Percentiles rank a stretch among this genome's conserved stretches.
Evolutionary conservation across 257 asterid species (phyloP).

Genomic region (Gynochthodes officinalis): DNA sequence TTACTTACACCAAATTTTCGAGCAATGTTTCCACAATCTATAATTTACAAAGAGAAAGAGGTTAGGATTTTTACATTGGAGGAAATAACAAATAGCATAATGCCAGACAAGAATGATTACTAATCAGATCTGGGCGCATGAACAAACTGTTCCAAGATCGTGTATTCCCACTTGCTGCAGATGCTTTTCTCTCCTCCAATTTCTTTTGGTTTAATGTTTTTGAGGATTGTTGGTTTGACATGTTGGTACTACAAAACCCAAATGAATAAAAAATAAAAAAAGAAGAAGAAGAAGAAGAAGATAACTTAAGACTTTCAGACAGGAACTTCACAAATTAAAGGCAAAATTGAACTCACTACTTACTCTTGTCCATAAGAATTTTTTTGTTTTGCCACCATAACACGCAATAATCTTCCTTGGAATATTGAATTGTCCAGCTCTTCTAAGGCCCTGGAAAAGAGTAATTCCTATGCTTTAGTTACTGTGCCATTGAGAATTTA

Average conservation of each 20-base stretch:
- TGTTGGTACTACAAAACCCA: slow-evolving; percentile 36
- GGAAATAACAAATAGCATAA: not conserved
- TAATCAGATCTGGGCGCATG: slow-evolving; percentile 88
- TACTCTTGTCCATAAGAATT: slow-evolving; percentile 45
- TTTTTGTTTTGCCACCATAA: slow-evolving; percentile 79
- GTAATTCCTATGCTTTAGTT: not conserved
- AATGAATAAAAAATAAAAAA: not conserved
- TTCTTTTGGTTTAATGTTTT: slow-evolving; percentile 69
- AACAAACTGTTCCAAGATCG: slow-evolving; percentile 82
- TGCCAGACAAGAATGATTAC: not conserved
- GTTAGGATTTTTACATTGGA: slow-evolving; percentile 17
- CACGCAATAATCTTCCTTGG: slow-evolving; percentile 92
- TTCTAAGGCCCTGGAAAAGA: slow-evolving; percentile 61
- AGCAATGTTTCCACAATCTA: slow-evolving; percentile 88
- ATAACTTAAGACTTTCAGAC: not conserved
- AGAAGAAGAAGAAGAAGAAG: too few species aligned
- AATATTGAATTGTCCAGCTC: slow-evolving; percentile 78
- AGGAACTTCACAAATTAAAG: not conserved
- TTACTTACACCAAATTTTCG: slow-evolving; percentile 85
- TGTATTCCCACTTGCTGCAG: slow-evolving; percentile 88
- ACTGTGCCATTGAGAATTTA: not conserved
- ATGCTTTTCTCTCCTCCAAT: slow-evolving; percentile 65
- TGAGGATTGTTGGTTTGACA: slow-evolving; percentile 37
- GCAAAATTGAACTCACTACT: slow-evolving; percentile 14
- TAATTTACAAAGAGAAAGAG: slow-evolving; percentile 18